Base-by-base conservation (phyloP, 1,284 basidiomycete genomes). In the Chondrostereum purpureum region DNA sequence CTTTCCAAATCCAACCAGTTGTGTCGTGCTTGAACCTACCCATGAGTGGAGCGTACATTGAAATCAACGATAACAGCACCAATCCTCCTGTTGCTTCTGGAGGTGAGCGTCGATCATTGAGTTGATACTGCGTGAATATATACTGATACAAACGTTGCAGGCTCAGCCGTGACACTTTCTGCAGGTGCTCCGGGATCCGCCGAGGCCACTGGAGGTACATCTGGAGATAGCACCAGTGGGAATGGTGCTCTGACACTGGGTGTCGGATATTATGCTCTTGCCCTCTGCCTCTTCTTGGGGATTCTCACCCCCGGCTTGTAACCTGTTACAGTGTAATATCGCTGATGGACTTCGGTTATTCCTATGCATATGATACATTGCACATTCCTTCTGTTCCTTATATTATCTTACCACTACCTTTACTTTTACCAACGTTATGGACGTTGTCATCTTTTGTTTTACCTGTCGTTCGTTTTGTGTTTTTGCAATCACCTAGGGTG, bases 1-100 rank as follows among this genome's bases (percentile, higher is more conserved):
- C 67, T 31, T 78, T 89, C 67, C 77, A 66, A 36, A 80, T 86
- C 42, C 55, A 72, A 55, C 80, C 81, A 12, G 76, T 93, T 58
- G 70, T 83, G 49, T 61, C 39, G 17, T 41, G 39, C 21, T 22
- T 86, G 52, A 73, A 79, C 58, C 70, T 72, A 57, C 65, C 72
- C 1, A 49, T 80, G 22, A 51, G 55, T 2, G 73, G 85, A 53
- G 78, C 82, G 1, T 88, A 88, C 60, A 65, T 83, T 46, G 83
- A 85, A 66, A 78, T 78, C 5, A 83, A 82, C 55, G 64, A 81
- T 58, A 83, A 83, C 61, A 51, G 52, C 31, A 73, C 75, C 18
- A 75, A 82, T 57, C 78, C 80, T 10, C 68, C 66, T 19, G 54
- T 65, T 23, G 50, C 58, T 20, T 61, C 61, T 35, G 60, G 68